These are phyloP conservation scores for Syzygium oleosum DNA, from an alignment of 345 rosid species.

Conservation along the genomic window DNA sequence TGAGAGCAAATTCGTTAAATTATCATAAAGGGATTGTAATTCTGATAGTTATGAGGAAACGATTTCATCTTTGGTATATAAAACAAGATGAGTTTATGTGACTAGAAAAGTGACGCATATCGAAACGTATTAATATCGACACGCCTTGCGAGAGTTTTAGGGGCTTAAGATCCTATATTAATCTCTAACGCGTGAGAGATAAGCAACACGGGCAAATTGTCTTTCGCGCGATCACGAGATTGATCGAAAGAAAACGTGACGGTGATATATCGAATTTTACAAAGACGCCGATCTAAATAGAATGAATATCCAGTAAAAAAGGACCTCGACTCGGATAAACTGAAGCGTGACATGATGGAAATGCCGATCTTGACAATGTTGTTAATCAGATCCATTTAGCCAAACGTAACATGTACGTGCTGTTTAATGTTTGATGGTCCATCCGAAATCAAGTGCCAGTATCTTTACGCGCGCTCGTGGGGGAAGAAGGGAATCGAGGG, in stretches of 20 bases:
- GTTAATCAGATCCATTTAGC: not conserved
- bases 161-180: fast-evolving
- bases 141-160: not conserved
- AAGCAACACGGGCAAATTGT: fast-evolving
- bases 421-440: too few species aligned
- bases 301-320: not conserved
- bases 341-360: not conserved
- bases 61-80: not conserved
- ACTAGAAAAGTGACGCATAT: not conserved
- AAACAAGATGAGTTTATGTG: not conserved
- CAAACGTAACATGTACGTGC: not conserved
- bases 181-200: not conserved
- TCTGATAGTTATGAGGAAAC: too few species aligned
- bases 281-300: not conserved
- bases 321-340: not conserved
- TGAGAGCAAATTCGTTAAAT: too few species aligned
- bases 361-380: not conserved
- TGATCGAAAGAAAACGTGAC: too few species aligned
- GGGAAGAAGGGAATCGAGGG: not conserved
- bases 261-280: too few species aligned
- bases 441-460: too few species aligned
- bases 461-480: not conserved
- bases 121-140: not conserved
- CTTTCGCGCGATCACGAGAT: not conserved
- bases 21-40: not conserved